Evolutionary conservation across 129 eudicot species (phyloP).

Genomic region (Flaveria ramosissima): DNA sequence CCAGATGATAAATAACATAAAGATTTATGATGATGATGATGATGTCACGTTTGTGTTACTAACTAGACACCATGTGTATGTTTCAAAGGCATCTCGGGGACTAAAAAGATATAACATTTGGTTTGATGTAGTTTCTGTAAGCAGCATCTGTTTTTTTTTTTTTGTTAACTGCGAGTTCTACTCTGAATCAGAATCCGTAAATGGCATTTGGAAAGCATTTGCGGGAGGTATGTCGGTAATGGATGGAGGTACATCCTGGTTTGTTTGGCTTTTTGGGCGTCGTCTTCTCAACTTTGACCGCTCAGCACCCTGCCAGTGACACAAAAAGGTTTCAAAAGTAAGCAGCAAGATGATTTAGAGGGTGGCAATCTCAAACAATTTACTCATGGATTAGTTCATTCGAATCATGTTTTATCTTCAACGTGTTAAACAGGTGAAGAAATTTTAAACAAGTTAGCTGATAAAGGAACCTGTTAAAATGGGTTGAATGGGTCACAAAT

Average conservation of each 20-base stretch:
- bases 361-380: background rate
- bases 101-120: background rate
- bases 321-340: background rate
- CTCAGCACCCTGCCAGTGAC: slow-evolving; percentile 40
- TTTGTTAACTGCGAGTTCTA: slow-evolving; percentile 29
- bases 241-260: slow-evolving; percentile 55
- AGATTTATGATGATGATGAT: slow-evolving; percentile 9
- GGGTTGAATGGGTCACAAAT: background rate
- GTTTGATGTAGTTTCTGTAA: slow-evolving; percentile 20
- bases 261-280: slow-evolving; percentile 38
- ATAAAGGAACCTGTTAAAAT: background rate
- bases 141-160: background rate
- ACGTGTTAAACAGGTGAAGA: no score
- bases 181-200: slow-evolving; percentile 76
- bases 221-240: slow-evolving; percentile 69
- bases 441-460: background rate
- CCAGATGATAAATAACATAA: slow-evolving; percentile 21
- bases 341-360: slow-evolving; percentile 2
- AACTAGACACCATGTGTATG: slow-evolving; percentile 10
- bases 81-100: slow-evolving; percentile 13
- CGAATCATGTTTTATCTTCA: no score
- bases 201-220: slow-evolving; percentile 68
- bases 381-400: no score
- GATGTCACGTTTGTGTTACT: slow-evolving; percentile 16
- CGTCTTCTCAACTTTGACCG: slow-evolving; percentile 50